Base-by-base conservation (phyloP, 2,329 filamentous ascomycete genomes). In the Talaromyces sp. region DNA sequence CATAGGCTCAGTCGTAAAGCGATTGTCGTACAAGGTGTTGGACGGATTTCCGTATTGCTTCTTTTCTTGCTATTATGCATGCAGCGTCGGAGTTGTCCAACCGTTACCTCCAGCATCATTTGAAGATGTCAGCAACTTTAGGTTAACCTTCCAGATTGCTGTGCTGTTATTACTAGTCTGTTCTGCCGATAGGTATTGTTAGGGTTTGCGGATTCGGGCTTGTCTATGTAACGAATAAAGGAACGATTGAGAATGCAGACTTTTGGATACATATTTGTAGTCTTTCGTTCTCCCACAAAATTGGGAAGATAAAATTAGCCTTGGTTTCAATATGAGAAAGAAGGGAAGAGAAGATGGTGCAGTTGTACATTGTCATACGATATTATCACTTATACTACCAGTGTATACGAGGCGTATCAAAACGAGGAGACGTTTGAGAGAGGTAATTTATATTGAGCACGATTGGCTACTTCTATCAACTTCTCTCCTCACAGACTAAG, bases 71-170 rank as follows among this genome's bases (percentile, higher is more conserved):
- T 50, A 8, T 16, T n/a, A 52, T 56, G 52, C 33, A 56, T 56
- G 52, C 52, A 56, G 49, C 33, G n/a, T 56, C 52, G 52, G 52
- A 37, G 10, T 56, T 56, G 52, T 56, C 52, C 52, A 14, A 56
- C 52, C 39, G n/a, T 10, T 22, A 56, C 33, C 33, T 52, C 11
- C 16, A 56, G 7, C 11, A 4, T 10, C 16, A 19, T 22, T 16
- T 37, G n/a, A 31, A 10, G 49, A 52, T 33, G 14, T 33, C 49
- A 52, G 4, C 22, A 52, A n/a, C 14, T 11, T 52, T 27, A n/a
- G 27, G 9, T 10, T 10, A 4, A 16, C 24, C 8, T 3, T 5
- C 24, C 7, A 22, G 45, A 2, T 3, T 50, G 8, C 22, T 47
- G 19, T 5, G 19, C n/a, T 24, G 11, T 14, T 10, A 14, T 19